Evolutionary conservation across 2,329 filamentous ascomycete genomes (phyloP).

Genomic region (Myriangium duriaei): DNA sequence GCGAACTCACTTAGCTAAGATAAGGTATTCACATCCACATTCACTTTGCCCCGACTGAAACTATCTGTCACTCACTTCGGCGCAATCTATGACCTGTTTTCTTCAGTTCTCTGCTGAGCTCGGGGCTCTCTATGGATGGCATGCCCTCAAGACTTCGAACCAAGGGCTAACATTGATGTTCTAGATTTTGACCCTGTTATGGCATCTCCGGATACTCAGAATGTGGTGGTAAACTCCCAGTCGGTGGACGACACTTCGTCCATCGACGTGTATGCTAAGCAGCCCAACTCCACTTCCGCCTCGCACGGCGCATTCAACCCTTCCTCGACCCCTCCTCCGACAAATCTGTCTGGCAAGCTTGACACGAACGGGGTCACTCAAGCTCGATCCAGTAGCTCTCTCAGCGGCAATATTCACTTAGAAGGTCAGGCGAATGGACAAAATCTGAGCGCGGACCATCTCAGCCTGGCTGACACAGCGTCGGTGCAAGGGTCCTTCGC

Average conservation of each 20-base stretch:
- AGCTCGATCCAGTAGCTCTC: conserved; percentile 4
- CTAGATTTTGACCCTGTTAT: conserved; percentile 46
- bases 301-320: conserved; percentile 32
- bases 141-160: too few relatives aligned
- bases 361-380: conserved; percentile 12
- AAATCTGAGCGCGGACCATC: conserved; percentile 12
- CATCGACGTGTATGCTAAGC: conserved; percentile 51
- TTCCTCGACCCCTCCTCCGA: conserved; percentile 25
- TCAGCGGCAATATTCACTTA: conserved; percentile 5
- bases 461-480: conserved; percentile 8
- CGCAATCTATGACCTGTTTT: too few relatives aligned
- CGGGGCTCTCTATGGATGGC: too few relatives aligned
- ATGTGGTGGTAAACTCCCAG: conserved; percentile 61
- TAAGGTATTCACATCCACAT: conserved; percentile 24
- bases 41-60: conserved; percentile 13
- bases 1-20: conserved; percentile 28
- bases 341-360: conserved; percentile 28
- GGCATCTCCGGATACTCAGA: conserved; percentile 57
- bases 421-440: conserved; percentile 7
- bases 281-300: conserved; percentile 43
- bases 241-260: conserved; percentile 50
- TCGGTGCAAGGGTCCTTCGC: conserved; percentile 24
- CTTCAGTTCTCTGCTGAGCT: too few relatives aligned
- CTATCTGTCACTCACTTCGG: conserved; percentile 2
- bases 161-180: too few relatives aligned